Evolutionary conservation across 306 rosid species (phyloP).

Genomic region (Dryas alaskensis): DNA sequence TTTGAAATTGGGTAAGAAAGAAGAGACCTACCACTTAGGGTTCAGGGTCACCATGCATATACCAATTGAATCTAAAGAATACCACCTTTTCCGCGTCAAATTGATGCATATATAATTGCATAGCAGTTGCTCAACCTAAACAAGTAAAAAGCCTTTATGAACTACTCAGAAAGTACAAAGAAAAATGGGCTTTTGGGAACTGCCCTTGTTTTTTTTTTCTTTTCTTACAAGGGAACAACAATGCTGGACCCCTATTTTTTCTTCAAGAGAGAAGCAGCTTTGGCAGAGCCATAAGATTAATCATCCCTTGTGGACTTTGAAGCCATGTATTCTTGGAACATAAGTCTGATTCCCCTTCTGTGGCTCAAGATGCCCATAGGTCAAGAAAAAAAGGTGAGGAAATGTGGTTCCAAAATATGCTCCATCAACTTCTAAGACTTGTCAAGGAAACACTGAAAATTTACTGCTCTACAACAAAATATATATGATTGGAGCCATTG

Average conservation of each 20-base stretch:
- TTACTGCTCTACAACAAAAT: neutral
- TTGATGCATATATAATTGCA: constrained; percentile 3
- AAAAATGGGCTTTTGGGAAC: neutral
- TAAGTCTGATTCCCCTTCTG: constrained; percentile 44
- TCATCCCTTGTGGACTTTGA: constrained; percentile 43
- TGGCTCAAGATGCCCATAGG: constrained; percentile 55
- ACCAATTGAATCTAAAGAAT: neutral
- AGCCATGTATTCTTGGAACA: constrained; percentile 59
- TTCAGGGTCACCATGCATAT: no score
- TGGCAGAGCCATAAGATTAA: neutral
- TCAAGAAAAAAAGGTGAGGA: constrained; percentile 59
- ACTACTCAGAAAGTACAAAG: neutral
- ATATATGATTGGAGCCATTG: neutral
- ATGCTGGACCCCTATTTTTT: neutral
- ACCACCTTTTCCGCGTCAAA: neutral
- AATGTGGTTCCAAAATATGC: constrained; percentile 70
- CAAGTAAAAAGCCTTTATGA: neutral
- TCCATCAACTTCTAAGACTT: constrained; percentile 52
- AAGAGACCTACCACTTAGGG: no score
- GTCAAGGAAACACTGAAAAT: constrained; percentile 29
- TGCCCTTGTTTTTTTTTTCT: neutral
- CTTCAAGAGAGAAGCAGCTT: neutral
- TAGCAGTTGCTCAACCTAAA: neutral
- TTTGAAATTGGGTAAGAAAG: no score
- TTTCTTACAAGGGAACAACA: neutral